Conservation (phyloP, 1,139 yeast genomes). For the Blastobotrys aristatus region DNA sequence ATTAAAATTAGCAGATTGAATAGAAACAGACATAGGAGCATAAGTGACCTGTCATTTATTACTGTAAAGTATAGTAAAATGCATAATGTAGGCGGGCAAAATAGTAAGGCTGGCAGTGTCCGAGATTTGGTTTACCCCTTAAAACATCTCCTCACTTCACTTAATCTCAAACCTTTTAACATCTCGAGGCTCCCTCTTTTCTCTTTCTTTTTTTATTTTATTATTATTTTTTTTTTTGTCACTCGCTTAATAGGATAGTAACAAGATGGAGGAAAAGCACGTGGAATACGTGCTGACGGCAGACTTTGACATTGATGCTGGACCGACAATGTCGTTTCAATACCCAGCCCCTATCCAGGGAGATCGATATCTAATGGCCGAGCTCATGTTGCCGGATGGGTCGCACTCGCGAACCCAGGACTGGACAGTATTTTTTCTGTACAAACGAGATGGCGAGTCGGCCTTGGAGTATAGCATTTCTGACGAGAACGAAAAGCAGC, state of each 20-base stretch:
- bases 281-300: constrained; percentile 40
- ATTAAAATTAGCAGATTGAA: too few species aligned
- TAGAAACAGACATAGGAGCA: too few species aligned
- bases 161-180: too few species aligned
- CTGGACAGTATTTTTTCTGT: constrained; percentile 53
- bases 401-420: constrained; percentile 57
- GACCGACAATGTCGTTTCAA: constrained; percentile 51
- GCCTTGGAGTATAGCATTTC: constrained; percentile 26
- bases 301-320: constrained; percentile 61
- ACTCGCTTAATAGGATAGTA: not conserved
- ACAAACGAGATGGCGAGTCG: constrained; percentile 32
- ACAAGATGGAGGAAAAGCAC: constrained; percentile 17
- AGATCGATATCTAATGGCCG: constrained; percentile 41
- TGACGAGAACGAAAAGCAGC: constrained; percentile 25
- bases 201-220: not conserved
- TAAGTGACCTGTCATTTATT: too few species aligned
- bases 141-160: too few species aligned
- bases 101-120: too few species aligned
- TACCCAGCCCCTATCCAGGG: constrained; percentile 50
- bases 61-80: too few species aligned
- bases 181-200: not conserved
- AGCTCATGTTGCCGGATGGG: constrained; percentile 63
- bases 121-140: too few species aligned
- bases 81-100: too few species aligned
- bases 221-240: not conserved